These are phyloP conservation scores for Uronychia setigera DNA, from an alignment of 73 alveolate genomes.

Conservation along the genomic window DNA sequence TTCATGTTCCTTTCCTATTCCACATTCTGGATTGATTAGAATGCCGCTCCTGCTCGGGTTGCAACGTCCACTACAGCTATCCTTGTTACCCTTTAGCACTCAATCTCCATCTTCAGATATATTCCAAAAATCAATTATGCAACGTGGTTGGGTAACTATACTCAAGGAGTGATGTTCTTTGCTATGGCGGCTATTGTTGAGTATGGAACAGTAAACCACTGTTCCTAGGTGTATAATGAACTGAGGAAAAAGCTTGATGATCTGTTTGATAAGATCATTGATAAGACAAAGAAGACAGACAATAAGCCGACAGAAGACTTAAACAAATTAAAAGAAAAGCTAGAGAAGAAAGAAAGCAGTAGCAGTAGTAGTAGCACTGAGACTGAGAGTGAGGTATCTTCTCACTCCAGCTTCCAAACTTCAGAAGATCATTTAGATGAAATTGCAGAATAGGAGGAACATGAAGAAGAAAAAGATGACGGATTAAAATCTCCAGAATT, in stretches of 20 bases:
- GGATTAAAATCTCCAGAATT: too few species aligned
- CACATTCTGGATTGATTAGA: constrained; percentile 17
- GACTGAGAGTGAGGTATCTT: background rate
- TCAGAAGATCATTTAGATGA: too few species aligned
- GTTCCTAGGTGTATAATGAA: background rate
- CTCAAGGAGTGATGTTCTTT: constrained; percentile 8
- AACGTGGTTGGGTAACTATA: constrained; percentile 11
- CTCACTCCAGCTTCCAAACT: background rate
- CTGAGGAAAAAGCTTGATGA: constrained; percentile 1
- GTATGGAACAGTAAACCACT: constrained; percentile 10
- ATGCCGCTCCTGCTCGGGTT: constrained; percentile 19
- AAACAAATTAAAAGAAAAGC: background rate
- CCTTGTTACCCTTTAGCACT: background rate
- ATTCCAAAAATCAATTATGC: background rate
- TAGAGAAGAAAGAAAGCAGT: background rate
- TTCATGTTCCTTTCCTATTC: constrained; percentile 10
- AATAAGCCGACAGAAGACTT: background rate
- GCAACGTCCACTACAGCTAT: constrained; percentile 13
- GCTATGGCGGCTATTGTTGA: constrained; percentile 7
- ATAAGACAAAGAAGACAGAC: background rate
- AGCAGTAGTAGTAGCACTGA: background rate
- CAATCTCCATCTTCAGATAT: background rate
- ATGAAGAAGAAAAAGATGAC: too few species aligned
- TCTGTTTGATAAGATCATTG: background rate
- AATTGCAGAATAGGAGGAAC: too few species aligned